These are phyloP conservation scores for Ciborinia camelliae DNA, from an alignment of 2,329 filamentous ascomycete species.

Conservation along the genomic window DNA sequence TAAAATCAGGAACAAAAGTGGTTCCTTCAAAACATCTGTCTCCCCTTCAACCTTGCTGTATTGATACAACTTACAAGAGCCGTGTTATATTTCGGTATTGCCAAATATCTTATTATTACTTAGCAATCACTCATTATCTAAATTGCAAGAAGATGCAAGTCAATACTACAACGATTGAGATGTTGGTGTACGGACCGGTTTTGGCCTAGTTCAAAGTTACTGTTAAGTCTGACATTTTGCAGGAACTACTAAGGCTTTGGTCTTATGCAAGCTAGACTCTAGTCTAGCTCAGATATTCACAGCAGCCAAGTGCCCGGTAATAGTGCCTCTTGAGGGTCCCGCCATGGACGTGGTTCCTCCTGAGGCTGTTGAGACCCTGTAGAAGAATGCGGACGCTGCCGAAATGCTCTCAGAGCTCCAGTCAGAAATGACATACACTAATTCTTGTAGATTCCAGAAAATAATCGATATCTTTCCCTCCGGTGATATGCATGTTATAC, in stretches of 20 bases:
- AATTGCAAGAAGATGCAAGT: no score
- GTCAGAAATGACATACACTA: background rate
- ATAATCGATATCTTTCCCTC: background rate
- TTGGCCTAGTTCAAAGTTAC: background rate
- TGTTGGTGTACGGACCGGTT: background rate
- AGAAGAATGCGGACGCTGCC: background rate
- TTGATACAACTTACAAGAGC: background rate
- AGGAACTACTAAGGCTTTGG: background rate
- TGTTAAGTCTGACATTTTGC: background rate
- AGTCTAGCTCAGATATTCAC: background rate
- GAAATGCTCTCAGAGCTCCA: background rate
- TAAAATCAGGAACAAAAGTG: background rate
- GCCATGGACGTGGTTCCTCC: no score
- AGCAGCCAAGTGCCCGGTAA: no score
- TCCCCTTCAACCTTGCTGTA: background rate
- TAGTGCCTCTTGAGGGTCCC: background rate
- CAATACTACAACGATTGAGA: background rate
- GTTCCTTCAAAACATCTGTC: background rate
- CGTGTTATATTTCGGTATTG: background rate
- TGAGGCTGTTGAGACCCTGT: background rate
- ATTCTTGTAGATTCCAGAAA: background rate
- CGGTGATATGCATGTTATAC: background rate
- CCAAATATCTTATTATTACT: background rate
- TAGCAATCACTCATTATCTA: background rate
- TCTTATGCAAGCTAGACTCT: background rate